Evolutionary conservation across 2,329 filamentous ascomycete species (phyloP).

Genomic region (Hypoxylon sp.): DNA sequence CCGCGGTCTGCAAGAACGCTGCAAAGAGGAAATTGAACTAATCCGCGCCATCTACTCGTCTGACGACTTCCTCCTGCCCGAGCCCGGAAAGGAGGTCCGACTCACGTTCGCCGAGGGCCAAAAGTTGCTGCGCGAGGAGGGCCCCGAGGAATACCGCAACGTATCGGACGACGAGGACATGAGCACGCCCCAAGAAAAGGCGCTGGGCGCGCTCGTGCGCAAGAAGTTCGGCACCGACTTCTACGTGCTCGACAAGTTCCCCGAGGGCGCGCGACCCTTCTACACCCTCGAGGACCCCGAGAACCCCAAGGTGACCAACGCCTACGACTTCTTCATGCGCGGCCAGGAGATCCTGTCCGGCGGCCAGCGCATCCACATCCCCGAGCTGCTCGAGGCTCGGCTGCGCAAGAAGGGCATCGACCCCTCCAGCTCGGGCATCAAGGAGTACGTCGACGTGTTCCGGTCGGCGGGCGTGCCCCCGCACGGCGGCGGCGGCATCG

Average conservation of each 20-base stretch:
- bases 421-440: constrained; percentile 76
- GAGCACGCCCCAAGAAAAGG: constrained; percentile 83
- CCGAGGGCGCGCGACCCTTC: constrained; percentile 85
- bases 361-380: constrained; percentile 88
- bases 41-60: constrained; percentile 79
- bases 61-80: constrained; percentile 78
- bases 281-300: constrained; percentile 78
- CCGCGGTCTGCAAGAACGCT: constrained; percentile 72
- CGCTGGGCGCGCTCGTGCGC: constrained; percentile 85
- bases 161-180: constrained; percentile 82
- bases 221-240: constrained; percentile 95
- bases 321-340: constrained; percentile 81
- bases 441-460: constrained; percentile 90
- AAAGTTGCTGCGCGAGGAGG: constrained; percentile 78
- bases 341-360: constrained; percentile 93
- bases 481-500: constrained; percentile 89
- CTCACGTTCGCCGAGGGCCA: constrained; percentile 82
- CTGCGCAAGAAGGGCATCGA: constrained; percentile 84
- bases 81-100: constrained; percentile 76
- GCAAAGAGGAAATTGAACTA: constrained; percentile 75
- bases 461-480: constrained; percentile 83
- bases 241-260: constrained; percentile 97
- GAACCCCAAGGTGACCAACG: constrained; percentile 64
- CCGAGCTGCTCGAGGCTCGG: constrained; percentile 77
- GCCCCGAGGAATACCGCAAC: constrained; percentile 70